These are phyloP conservation scores for Stephania yunnanensis DNA, from an alignment of 164 flowering plant genomes.

Conservation along the genomic window DNA sequence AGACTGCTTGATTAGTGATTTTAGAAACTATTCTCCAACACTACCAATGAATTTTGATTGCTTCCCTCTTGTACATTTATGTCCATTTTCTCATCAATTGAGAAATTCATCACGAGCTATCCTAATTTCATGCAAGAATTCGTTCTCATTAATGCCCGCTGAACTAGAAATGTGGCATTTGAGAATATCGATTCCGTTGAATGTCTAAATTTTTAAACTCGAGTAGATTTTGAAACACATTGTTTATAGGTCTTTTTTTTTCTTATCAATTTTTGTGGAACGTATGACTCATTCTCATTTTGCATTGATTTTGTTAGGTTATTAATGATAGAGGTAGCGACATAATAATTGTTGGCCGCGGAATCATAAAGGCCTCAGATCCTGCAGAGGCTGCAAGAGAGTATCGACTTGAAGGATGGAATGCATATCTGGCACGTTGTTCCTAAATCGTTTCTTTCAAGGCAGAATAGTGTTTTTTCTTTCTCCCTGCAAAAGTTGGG, in stretches of 20 bases:
- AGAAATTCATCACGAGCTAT: too few relatives aligned
- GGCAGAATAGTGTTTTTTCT: too few relatives aligned
- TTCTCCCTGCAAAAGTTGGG: too few relatives aligned
- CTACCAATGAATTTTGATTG: too few relatives aligned
- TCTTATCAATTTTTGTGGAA: neutral
- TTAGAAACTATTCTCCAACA: too few relatives aligned
- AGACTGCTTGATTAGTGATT: neutral
- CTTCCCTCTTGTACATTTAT: too few relatives aligned
- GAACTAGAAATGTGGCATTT: neutral
- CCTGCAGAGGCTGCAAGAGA: slow-evolving; percentile 75
- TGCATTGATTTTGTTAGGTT: slow-evolving; percentile 40
- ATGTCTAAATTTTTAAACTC: neutral
- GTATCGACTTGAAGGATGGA: slow-evolving; percentile 90
- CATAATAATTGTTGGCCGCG: slow-evolving; percentile 93
- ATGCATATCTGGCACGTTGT: slow-evolving; percentile 70
- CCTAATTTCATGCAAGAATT: too few relatives aligned
- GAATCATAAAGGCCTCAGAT: slow-evolving; percentile 81
- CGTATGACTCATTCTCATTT: neutral
- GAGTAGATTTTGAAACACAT: neutral
- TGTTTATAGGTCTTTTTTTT: neutral
- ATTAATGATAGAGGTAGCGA: slow-evolving; percentile 88
- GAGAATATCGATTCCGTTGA: neutral
- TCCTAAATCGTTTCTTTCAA: too few relatives aligned
- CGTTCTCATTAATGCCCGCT: neutral
- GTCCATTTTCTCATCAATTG: too few relatives aligned